These are phyloP conservation scores for Huntiella moniliformis DNA, from an alignment of 2,329 filamentous ascomycete species.

Conservation along the genomic window DNA sequence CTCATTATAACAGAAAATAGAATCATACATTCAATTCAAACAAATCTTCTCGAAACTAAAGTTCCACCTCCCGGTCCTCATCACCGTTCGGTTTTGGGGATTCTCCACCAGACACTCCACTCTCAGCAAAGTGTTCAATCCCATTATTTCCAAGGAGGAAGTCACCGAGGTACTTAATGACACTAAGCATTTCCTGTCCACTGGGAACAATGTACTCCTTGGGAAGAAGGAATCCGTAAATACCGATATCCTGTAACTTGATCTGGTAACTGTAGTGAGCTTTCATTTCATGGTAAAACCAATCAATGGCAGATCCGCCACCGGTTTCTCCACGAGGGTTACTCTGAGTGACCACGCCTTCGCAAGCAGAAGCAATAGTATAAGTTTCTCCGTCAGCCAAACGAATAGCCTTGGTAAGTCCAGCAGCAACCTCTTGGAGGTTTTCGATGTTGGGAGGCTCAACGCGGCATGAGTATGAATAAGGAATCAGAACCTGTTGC, in stretches of 20 bases:
- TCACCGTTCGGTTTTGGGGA: slow-evolving; percentile 12
- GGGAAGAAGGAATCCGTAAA: slow-evolving; percentile 82
- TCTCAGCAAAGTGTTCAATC: slow-evolving; percentile 28
- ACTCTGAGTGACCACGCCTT: slow-evolving; percentile 28
- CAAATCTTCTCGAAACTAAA: not conserved
- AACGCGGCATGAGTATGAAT: slow-evolving; percentile 62
- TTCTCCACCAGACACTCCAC: not conserved
- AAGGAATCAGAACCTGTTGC: slow-evolving; percentile 86
- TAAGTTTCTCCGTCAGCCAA: slow-evolving; percentile 60
- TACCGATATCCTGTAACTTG: slow-evolving; percentile 82
- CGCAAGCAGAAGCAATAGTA: slow-evolving; percentile 67
- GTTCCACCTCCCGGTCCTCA: slow-evolving; percentile 12
- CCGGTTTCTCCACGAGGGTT: slow-evolving; percentile 44
- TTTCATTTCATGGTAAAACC: slow-evolving; percentile 76
- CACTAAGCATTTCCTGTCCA: slow-evolving; percentile 70
- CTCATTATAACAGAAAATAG: no score
- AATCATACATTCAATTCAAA: not conserved
- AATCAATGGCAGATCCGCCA: slow-evolving; percentile 79
- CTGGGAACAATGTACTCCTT: slow-evolving; percentile 74
- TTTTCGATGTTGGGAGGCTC: slow-evolving; percentile 78
- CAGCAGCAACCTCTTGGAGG: slow-evolving; percentile 72
- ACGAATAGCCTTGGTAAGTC: slow-evolving; percentile 75
- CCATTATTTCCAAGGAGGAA: slow-evolving; percentile 57
- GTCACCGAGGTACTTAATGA: slow-evolving; percentile 65
- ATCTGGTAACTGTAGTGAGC: slow-evolving; percentile 82